Conservation (phyloP, 1,139 yeast genomes). For the Hyphopichia fennica region DNA sequence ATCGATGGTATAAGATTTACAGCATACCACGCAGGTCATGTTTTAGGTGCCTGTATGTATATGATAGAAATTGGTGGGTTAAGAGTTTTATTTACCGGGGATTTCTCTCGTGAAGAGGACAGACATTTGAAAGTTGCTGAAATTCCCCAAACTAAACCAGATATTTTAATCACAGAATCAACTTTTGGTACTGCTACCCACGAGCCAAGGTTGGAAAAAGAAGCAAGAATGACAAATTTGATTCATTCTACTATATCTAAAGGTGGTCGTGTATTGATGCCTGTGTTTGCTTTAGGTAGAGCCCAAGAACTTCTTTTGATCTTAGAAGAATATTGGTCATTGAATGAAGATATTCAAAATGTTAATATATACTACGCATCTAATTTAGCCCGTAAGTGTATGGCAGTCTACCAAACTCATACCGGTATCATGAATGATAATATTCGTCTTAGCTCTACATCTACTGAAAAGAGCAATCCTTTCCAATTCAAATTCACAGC, state of each 20-base stretch:
- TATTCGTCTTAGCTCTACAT: constrained; percentile 65
- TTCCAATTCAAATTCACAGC: constrained; percentile 86
- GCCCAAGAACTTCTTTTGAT: constrained; percentile 91
- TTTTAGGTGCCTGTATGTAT: constrained; percentile 97
- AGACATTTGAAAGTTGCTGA: constrained; percentile 95
- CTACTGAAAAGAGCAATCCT: constrained; percentile 58
- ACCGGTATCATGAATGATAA: constrained; percentile 52
- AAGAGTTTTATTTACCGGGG: constrained; percentile 90
- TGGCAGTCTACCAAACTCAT: constrained; percentile 95
- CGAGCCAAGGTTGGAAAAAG: constrained; percentile 86
- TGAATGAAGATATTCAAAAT: constrained; percentile 77
- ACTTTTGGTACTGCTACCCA: constrained; percentile 98
- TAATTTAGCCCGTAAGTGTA: constrained; percentile 88
- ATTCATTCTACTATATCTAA: constrained; percentile 82
- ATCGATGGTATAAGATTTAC: constrained; percentile 93
- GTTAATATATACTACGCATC: constrained; percentile 90
- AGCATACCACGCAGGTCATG: constrained; percentile 99
- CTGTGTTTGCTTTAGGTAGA: constrained; percentile 94
- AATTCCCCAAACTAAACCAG: constrained; percentile 87
- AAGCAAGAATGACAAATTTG: constrained; percentile 71
- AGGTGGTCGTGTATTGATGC: constrained; percentile 91
- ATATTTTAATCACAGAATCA: constrained; percentile 87
- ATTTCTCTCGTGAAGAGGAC: constrained; percentile 92
- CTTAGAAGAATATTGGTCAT: constrained; percentile 91
- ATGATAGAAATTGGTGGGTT: constrained; percentile 93